phyloP scores from a whole-genome alignment of 106 monocot species.

The Vanilla planifolia region DNA sequence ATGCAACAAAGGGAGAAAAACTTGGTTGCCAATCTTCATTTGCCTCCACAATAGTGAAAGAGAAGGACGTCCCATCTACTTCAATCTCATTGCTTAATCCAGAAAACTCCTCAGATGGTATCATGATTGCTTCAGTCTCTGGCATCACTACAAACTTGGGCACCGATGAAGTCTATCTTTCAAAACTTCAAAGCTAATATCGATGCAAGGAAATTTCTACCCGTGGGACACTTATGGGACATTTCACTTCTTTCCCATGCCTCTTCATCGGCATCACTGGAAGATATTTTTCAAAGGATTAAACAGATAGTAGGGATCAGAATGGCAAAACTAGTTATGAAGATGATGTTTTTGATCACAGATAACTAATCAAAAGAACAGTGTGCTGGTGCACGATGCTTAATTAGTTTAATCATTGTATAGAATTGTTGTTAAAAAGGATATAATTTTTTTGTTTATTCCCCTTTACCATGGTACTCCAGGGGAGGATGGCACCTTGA shows the following conservation, averaged over 20 bases:
- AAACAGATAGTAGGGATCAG: slow-evolving; percentile 36
- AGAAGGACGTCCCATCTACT: slow-evolving; percentile 31
- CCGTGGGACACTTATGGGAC: slow-evolving; percentile 43
- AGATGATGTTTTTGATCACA: no score
- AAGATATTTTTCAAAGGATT: slow-evolving; percentile 83
- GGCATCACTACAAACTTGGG: slow-evolving; percentile 67
- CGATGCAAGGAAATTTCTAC: slow-evolving; percentile 62
- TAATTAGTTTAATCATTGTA: no score
- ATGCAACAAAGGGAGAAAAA: slow-evolving; percentile 28
- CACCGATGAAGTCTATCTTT: slow-evolving; percentile 68
- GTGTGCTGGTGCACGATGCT: no score
- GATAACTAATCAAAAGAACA: no score
- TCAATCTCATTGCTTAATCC: slow-evolving; percentile 63
- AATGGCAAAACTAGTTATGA: slow-evolving; percentile 20
- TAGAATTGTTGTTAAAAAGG: no score
- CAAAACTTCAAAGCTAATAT: slow-evolving; percentile 75
- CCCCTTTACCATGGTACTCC: no score
- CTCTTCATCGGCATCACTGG: slow-evolving; percentile 72
- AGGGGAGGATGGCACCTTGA: no score
- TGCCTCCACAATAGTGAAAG: slow-evolving; percentile 21
- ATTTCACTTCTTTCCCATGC: slow-evolving; percentile 13
- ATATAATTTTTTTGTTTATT: no score
- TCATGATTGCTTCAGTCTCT: slow-evolving; percentile 1
- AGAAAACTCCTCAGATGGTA: slow-evolving; percentile 12
- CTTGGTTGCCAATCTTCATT: slow-evolving; percentile 18